These are phyloP conservation scores for Cystobasidium tubakii DNA, from an alignment of 768 basidiomycete species.

Conservation along the genomic window DNA sequence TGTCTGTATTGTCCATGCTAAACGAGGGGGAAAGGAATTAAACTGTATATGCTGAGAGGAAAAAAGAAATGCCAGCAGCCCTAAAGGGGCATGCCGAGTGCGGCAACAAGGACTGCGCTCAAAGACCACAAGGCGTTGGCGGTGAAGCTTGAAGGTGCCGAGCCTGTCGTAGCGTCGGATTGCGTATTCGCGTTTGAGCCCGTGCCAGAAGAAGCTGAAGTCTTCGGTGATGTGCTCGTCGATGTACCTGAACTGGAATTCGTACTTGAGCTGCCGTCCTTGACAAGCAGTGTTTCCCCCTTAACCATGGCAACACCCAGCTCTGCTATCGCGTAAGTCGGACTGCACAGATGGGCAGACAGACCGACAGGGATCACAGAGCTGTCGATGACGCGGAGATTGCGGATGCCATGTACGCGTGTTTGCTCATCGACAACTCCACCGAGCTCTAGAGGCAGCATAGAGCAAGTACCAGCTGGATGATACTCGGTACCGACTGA, in stretches of 20 bases:
- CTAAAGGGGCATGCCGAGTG: not conserved
- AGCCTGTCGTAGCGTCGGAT: not conserved
- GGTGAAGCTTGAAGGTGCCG: not conserved
- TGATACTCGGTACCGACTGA: conserved; percentile 50
- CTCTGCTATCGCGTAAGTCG: conserved; percentile 55
- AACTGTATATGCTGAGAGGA: too few relatives aligned
- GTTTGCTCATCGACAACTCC: conserved; percentile 55
- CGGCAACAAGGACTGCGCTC: not conserved
- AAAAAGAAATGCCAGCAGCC: too few relatives aligned
- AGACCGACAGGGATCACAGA: conserved; percentile 41
- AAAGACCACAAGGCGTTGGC: not conserved
- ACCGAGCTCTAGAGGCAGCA: conserved; percentile 51
- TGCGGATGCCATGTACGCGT: conserved; percentile 53
- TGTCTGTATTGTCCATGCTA: too few relatives aligned
- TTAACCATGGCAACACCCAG: conserved; percentile 49
- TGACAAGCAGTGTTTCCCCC: not conserved
- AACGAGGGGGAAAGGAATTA: too few relatives aligned
- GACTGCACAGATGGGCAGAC: conserved; percentile 44
- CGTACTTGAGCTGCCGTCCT: not conserved
- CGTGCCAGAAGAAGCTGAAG: not conserved
- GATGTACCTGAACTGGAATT: not conserved
- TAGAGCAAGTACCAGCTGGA: conserved; percentile 53
- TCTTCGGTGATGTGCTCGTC: not conserved
- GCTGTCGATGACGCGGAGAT: conserved; percentile 52
- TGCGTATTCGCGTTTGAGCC: not conserved